Evolutionary conservation across 495 filamentous ascomycete genomes (phyloP), one percentile per base, ranked within the genome.

Genomic region (Neurospora tetrasperma): DNA sequence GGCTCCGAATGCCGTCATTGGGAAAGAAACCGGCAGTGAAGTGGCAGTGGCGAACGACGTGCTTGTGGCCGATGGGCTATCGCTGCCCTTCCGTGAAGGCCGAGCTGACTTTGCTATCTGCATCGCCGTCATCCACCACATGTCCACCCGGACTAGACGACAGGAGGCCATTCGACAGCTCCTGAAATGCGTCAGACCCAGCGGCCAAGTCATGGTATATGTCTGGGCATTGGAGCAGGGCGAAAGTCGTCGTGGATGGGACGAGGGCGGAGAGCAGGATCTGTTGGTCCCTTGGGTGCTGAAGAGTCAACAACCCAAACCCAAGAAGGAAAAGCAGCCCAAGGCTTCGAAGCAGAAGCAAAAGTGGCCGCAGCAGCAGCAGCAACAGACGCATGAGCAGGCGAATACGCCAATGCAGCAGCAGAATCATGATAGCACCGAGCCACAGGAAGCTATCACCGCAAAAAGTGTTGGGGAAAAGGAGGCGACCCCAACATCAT

Each of bases 141-240:
- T 99, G 72, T 97, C 94, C 14, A 97, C 94, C n/a, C 84, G 86
- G 39, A 86, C 85, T 72, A 86, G 96, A 76, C 87, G 96, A 73
- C 82, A 92, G 70, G 88, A 91, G 75, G 93, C 92, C 16, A 86
- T 98, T 69, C 84, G 86, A 54, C 86, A 88, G 43, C 89, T 97
- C 40, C 84, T 98, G 76, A 86, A 88, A 71, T 89, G 89, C 69
- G 84, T 97, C 74, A 73, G 71, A 46, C 69, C 72, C 46, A 83
- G 84, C 12, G 93, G 94, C 14, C 89, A 85, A 78, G 89, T 92
- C 20, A 81, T 99, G 73, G 85, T 98, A 35, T 97, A 95, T 79
- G 96, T 95, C n/a, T 99, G 96, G 96, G 96, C 96, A 3, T 86
- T 99, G 35, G 96, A 99, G 83, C 96, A 99, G 81, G 91, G 92